Percentiles rank a stretch among this genome's conserved stretches.
phyloP scores from a whole-genome alignment of 1,284 basidiomycete species.

The Rhodotorula mucilaginosa region DNA sequence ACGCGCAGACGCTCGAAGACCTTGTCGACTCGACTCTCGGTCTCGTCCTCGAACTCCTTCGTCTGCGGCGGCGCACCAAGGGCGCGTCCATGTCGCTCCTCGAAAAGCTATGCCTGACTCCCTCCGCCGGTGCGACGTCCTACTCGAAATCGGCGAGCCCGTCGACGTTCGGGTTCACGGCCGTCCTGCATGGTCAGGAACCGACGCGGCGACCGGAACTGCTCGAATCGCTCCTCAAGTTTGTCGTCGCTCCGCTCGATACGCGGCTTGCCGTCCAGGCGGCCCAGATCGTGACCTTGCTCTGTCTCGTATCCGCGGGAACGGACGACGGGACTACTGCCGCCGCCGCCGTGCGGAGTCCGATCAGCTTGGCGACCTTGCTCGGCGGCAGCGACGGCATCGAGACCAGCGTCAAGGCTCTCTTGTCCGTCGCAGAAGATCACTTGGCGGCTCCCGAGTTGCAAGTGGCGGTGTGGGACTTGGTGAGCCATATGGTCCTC shows the following conservation, averaged over 20 bases:
- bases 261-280: conserved; percentile 19
- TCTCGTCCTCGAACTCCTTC: conserved; percentile 62
- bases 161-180: background rate
- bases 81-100: conserved; percentile 59
- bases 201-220: conserved; percentile 15
- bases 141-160: conserved; percentile 7
- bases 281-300: conserved; percentile 22
- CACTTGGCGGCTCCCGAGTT: conserved; percentile 65
- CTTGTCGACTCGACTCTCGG: conserved; percentile 65
- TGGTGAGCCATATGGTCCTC: conserved; percentile 62
- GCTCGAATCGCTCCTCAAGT: conserved; percentile 24
- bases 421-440: conserved; percentile 44
- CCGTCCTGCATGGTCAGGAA: background rate
- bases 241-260: conserved; percentile 26
- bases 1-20: conserved; percentile 65
- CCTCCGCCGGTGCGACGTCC: conserved; percentile 11
- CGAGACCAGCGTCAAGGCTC: conserved; percentile 39
- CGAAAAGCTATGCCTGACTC: conserved; percentile 57
- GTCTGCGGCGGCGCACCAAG: conserved; percentile 58
- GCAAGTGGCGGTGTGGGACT: conserved; percentile 63
- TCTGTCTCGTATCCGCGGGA: conserved; percentile 11
- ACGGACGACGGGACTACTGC: background rate
- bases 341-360: background rate
- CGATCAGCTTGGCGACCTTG: conserved; percentile 42
- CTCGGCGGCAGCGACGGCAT: conserved; percentile 47